phyloP scores from a whole-genome alignment of 352 stramenopile species.

The Phytophthora cactorum region DNA sequence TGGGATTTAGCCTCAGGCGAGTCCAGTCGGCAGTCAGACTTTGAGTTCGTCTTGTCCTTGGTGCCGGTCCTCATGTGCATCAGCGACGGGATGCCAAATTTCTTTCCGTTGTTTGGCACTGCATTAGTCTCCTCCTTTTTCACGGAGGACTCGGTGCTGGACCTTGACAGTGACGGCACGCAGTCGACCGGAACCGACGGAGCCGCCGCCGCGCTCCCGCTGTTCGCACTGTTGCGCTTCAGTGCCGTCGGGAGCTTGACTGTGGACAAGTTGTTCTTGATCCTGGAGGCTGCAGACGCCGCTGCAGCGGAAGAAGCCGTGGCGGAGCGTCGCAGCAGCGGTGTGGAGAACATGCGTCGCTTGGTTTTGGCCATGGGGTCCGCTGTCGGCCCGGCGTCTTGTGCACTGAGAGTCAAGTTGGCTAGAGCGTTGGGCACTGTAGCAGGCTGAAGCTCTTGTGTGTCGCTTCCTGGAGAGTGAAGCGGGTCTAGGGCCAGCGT shows the following conservation, averaged over 20 bases:
- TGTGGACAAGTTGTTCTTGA: conserved; percentile 45
- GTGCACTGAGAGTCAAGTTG: conserved; percentile 18
- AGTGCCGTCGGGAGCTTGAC: conserved; percentile 39
- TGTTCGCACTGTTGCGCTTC: conserved; percentile 25
- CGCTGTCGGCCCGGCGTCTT: conserved; percentile 17
- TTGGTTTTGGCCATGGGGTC: conserved; percentile 37
- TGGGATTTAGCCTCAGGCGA: conserved; percentile 25
- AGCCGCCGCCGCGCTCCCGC: neutral
- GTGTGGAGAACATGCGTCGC: conserved; percentile 46
- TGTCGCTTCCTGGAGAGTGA: conserved; percentile 30
- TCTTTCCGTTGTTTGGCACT: conserved; percentile 10
- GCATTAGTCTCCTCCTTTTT: conserved; percentile 28
- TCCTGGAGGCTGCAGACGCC: conserved; percentile 31
- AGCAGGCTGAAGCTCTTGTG: conserved; percentile 1
- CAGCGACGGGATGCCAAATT: conserved; percentile 41
- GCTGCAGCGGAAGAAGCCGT: conserved; percentile 44
- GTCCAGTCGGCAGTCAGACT: conserved; percentile 6
- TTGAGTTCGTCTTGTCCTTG: conserved; percentile 33
- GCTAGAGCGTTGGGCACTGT: conserved; percentile 4
- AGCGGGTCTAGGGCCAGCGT: conserved; percentile 22
- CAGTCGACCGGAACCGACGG: neutral
- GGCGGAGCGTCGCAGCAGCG: conserved; percentile 44
- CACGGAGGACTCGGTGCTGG: conserved; percentile 27
- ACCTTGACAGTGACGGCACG: conserved; percentile 20
- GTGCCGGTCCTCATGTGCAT: conserved; percentile 30